Evolutionary conservation across 352 stramenopile genomes (phyloP).

Genomic region (Pythium folliculosum): DNA sequence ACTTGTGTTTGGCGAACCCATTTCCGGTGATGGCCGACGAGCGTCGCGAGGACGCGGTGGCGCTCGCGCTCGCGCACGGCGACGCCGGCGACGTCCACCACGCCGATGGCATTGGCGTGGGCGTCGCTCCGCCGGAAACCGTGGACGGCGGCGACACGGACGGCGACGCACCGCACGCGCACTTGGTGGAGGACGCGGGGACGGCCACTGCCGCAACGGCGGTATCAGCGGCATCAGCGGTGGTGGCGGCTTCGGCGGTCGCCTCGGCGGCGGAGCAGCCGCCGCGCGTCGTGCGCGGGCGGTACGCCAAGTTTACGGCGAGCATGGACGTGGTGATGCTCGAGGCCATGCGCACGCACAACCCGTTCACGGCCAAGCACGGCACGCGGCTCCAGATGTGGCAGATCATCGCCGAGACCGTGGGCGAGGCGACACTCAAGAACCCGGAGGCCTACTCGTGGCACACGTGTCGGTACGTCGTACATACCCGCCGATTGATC

Average conservation of each 20-base stretch:
- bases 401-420: constrained; percentile 64
- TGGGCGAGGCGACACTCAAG: constrained; percentile 64
- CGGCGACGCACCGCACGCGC: not conserved
- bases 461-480: constrained; percentile 75
- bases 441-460: constrained; percentile 76
- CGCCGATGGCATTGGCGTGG: not conserved
- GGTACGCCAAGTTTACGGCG: constrained; percentile 82
- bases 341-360: constrained; percentile 67
- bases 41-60: not conserved
- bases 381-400: constrained; percentile 84
- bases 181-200: not conserved
- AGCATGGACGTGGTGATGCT: constrained; percentile 80
- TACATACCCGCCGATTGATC: not conserved
- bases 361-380: constrained; percentile 82
- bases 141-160: constrained; percentile 11
- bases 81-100: not conserved
- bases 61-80: not conserved
- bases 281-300: constrained; percentile 39
- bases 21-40: constrained; percentile 12
- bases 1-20: constrained; percentile 19
- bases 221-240: too few relatives aligned
- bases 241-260: not conserved
- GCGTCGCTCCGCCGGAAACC: not conserved
- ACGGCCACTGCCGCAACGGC: not conserved
- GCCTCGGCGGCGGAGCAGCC: constrained; percentile 20